These are phyloP conservation scores for Aurantiochytrium sp. DNA, from an alignment of 108 stramenopile genomes.

Conservation along the genomic window DNA sequence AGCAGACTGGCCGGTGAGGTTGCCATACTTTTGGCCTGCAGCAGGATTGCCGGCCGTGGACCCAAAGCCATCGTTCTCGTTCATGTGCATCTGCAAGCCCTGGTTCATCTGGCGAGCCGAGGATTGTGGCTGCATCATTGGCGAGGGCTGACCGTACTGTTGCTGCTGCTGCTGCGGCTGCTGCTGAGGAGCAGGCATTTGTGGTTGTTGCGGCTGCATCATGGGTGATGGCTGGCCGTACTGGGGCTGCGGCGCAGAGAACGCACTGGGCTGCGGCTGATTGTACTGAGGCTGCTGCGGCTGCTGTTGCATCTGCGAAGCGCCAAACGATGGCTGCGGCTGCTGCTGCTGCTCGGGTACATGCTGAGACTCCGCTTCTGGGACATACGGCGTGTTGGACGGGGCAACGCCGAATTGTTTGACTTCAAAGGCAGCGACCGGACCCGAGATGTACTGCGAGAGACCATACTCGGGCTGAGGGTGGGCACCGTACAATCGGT, in stretches of 20 bases:
- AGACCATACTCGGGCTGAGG: constrained; percentile 5
- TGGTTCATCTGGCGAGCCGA: not conserved
- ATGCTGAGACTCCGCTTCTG: not conserved
- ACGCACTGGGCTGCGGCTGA: not conserved
- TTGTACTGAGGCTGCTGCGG: not conserved
- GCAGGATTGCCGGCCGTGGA: not conserved
- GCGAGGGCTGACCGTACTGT: not conserved
- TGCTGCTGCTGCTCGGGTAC: constrained; percentile 32
- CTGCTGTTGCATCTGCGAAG: not conserved
- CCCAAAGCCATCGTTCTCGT: not conserved
- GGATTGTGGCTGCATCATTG: not conserved
- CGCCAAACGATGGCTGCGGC: too few species aligned
- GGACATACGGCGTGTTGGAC: not conserved
- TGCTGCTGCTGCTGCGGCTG: constrained; percentile 2
- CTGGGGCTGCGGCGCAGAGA: too few species aligned
- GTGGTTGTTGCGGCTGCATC: not conserved
- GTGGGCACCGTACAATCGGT: constrained; percentile 48
- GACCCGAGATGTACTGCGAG: constrained; percentile 43
- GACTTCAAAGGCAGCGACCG: not conserved
- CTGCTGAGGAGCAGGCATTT: constrained; percentile 19
- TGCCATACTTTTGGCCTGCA: constrained; percentile 13
- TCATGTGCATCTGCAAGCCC: not conserved
- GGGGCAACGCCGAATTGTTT: not conserved
- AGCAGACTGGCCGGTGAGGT: not conserved
- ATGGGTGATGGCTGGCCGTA: too few species aligned